phyloP scores from a whole-genome alignment of 345 rosid genomes.

The Anastatica hierochuntica region DNA sequence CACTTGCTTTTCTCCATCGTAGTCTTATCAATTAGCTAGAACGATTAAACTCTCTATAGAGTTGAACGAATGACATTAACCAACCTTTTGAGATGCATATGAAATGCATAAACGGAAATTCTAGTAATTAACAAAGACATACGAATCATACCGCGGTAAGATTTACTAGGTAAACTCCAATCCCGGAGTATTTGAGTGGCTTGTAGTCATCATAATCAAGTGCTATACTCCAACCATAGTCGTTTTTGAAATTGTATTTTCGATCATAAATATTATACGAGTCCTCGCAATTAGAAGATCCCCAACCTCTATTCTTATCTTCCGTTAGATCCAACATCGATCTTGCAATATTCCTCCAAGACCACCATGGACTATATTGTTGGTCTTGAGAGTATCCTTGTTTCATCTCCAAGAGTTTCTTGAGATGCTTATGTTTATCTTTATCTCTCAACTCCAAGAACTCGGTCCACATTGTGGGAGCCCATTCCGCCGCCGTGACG shows the following conservation, averaged over 20 bases:
- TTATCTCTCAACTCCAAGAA: slow-evolving; percentile 39
- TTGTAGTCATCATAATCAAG: slow-evolving; percentile 41
- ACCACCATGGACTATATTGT: slow-evolving; percentile 29
- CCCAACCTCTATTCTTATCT: slow-evolving; percentile 8
- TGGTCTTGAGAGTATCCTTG: slow-evolving; percentile 23
- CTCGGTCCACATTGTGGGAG: slow-evolving; percentile 44
- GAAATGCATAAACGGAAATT: too few relatives aligned
- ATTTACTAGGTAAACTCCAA: slow-evolving; percentile 61
- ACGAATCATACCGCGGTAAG: slow-evolving; percentile 60
- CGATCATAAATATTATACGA: slow-evolving; percentile 53
- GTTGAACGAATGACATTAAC: too few relatives aligned
- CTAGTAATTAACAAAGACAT: not conserved
- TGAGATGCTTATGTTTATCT: slow-evolving; percentile 48
- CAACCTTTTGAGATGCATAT: too few relatives aligned
- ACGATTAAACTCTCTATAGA: too few relatives aligned
- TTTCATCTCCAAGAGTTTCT: slow-evolving; percentile 33
- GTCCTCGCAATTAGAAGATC: slow-evolving; percentile 31
- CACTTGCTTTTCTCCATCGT: too few relatives aligned
- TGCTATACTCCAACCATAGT: slow-evolving; percentile 76
- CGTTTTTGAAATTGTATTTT: slow-evolving; percentile 42
- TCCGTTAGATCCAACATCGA: slow-evolving; percentile 23
- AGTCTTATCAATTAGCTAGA: too few relatives aligned
- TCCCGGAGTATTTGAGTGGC: slow-evolving; percentile 58
- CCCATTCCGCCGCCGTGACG: slow-evolving; percentile 31
- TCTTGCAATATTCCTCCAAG: slow-evolving; percentile 48